Base-by-base conservation (phyloP, 129 eudicot genomes). In the Silybum marianum region DNA sequence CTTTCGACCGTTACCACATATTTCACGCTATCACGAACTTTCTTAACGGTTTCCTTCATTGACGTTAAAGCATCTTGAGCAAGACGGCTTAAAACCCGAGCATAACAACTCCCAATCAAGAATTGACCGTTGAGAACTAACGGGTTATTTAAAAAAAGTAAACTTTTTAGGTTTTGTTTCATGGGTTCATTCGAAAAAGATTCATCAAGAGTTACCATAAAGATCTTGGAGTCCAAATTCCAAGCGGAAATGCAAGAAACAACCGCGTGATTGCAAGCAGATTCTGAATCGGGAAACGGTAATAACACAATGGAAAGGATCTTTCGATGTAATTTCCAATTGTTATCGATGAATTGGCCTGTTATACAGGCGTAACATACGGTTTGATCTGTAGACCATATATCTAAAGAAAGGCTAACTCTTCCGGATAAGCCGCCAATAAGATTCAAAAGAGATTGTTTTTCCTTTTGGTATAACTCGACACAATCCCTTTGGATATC, bases 21-120 rank as follows among this genome's bases (percentile, higher is more conserved):
- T 88, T 89, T 91, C 46, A 95, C 99, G 78, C 91, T 81, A 24
- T 87, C 81, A 16, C 98, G 95, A 66, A 93, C 97, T 85, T 88
- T 95, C 42, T 84, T 80, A 54, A 93, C 77, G 5, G 88, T 88
- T 67, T 82, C 87, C 14, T 54, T 46, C 81, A 74, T 73, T 9
- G 77, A 82, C 68, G 63, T 72, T 79, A 93, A 10, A 34, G 95
- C 90, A 67, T 95, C 91, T 30, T 58, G 84, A 12, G 98, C 98
- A 80, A 95, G 86, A 44, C 85, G 75, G 73, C 90, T 82, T 54
- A 92, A 73, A 39, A 74, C 88, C 24, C 92, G 85, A 44, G 95
- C 91, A 68, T 87, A 95, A 68, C 99, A 95, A 38, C 86, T 85
- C 71, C 87, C 90, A 12, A 90, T 88, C 69, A 95, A 71, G 22